Evolutionary conservation across 768 basidiomycete genomes (phyloP), one percentile per base, ranked within the genome.

Genomic region (Leucocoprinus birnbaumii): DNA sequence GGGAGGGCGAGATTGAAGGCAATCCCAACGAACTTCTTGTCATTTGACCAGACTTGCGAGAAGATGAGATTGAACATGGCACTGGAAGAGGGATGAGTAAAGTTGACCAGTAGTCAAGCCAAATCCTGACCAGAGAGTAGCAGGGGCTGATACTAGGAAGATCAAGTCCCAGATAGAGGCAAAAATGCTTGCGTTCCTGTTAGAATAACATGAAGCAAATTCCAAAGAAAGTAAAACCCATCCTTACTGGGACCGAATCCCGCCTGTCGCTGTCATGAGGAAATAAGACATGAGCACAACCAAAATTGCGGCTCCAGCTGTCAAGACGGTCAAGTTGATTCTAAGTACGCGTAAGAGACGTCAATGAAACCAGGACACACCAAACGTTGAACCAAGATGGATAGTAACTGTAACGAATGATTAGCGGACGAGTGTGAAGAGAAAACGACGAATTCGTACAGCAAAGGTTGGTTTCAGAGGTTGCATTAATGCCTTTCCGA

Each of bases 11-110:
- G 60, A 48, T 70, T 71, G 50, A 71, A 70, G 2, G 60, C 67
- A 2, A 62, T 64, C 1, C 66, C 65, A 2, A 69, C 62, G 35
- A 71, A 58, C 13, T 55, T 64, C 5, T 59, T 47, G 9, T 60
- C 41, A 2, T 64, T 62, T 5, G 56, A 22, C 46, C 66, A 66
- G 2, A 66, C 37, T 60, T 71, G 69, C 11, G 71, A 69, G 43
- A 71, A 68, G 16, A 71, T 63, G 24, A 72, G 60, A 51, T 71
- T 71, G 44, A 72, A 65, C 64, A 69, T 63, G 25, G 71, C 68
- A 57, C 69, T 72, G 37, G 24, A 43, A 7, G 22, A 14, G 3
- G 22, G 35, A 1, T 18, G 27, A 14, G 3, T 2, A 19, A 48
- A 10, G 10, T 16, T 31, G 11, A 31, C 6, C 6, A 31, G 31